Evolutionary conservation across 306 rosid species (phyloP), one percentile per base, ranked within the genome.

Genomic region (Lathyrus aphaca): DNA sequence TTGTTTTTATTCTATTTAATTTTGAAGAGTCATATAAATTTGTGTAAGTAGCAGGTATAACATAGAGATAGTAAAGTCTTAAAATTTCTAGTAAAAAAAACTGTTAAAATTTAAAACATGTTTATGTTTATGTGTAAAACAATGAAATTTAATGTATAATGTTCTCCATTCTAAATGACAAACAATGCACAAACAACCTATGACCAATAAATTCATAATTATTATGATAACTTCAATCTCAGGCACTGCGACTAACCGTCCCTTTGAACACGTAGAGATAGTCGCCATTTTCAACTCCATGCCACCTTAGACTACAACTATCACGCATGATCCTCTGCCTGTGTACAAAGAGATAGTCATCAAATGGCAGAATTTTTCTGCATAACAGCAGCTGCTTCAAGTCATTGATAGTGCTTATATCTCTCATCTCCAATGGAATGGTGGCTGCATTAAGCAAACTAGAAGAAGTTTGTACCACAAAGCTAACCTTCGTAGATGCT

Each of bases 291-390:
- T 87, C 88, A 57, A 94, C 96, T 10, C 92, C 97, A 71, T 94
- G 97, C 96, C 97, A 90, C 45, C 82, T 62, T 30, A 90, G 92
- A 73, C 96, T 93, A 67, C 87, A 82, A 55, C 75, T 73, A 37
- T 86, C 92, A 30, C 84, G 83, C 98, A 90, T 93, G 73, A 90
- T 93, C 78, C 98, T 86, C 72, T 94, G 98, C 59, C 63, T 86
- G 77, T 94, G 98, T 58, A 94, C 84, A 61, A 94, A 90, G 84
- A 94, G 60, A 55, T 94, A 94, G 43, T 94, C 90, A 71, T 86
- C 91, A 45, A 16, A 23, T 11, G 97, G 96, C 50, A 93, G 75
- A 69, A 84, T 39, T 62, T 86, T 85, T 65, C 84, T 65, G 79
- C 84, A 58, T 71, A 90, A 17, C 73, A 94, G 78, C 3, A 87